These are phyloP conservation scores for Aquanectria penicillioides DNA, from an alignment of 2,329 filamentous ascomycete genomes.

Conservation along the genomic window DNA sequence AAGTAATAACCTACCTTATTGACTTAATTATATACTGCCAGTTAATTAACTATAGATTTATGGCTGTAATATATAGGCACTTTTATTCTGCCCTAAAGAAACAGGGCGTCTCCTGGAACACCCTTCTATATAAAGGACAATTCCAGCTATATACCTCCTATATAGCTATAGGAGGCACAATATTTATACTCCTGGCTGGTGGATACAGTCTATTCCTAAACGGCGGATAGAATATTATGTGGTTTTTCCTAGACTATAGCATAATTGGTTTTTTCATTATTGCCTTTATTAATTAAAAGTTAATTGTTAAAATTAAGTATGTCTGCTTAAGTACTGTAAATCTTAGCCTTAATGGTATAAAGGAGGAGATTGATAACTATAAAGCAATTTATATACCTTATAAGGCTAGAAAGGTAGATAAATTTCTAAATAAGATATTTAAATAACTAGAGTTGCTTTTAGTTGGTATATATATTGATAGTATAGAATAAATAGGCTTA, in stretches of 20 bases:
- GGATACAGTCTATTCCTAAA: constrained; percentile 22
- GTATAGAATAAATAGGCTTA: too few relatives aligned
- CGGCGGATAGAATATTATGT: constrained; percentile 26
- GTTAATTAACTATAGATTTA: constrained; percentile 28
- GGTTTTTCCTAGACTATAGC: constrained; percentile 27
- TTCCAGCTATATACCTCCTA: constrained; percentile 28
- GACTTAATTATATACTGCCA: constrained; percentile 26
- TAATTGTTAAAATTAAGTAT: constrained; percentile 22
- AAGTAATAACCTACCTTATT: constrained; percentile 26
- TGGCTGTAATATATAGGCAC: constrained; percentile 23
- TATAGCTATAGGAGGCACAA: constrained; percentile 21
- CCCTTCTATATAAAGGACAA: constrained; percentile 22
- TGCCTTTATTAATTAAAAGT: constrained; percentile 20
- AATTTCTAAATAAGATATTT: neutral
- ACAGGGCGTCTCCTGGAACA: constrained; percentile 21
- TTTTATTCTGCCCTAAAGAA: constrained; percentile 22
- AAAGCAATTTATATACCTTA: constrained; percentile 15
- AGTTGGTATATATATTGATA: too few relatives aligned
- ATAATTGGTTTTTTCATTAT: constrained; percentile 25
- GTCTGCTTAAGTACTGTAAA: constrained; percentile 25
- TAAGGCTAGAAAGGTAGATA: neutral
- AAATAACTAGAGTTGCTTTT: neutral
- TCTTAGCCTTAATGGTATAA: constrained; percentile 22
- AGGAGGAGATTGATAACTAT: constrained; percentile 31
- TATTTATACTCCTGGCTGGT: constrained; percentile 24